Conservation (phyloP, 768 basidiomycete species). For the Leccinellum luteum region DNA sequence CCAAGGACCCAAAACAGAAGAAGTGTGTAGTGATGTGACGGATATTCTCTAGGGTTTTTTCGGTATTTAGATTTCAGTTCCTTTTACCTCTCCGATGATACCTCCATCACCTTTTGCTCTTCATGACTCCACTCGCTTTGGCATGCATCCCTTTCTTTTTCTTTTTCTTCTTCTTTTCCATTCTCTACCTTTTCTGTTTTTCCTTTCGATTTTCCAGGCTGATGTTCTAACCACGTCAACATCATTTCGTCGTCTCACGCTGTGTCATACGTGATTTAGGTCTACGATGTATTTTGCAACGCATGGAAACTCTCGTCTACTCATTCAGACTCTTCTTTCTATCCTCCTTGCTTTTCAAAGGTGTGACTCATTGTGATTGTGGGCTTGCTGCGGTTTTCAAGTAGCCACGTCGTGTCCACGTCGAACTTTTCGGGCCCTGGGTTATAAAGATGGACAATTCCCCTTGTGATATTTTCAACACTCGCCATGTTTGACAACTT, state of each 20-base stretch:
- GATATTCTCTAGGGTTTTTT: slow-evolving; percentile 55
- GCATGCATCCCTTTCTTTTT: slow-evolving; percentile 21
- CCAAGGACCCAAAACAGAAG: slow-evolving; percentile 46
- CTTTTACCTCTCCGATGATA: slow-evolving; percentile 81
- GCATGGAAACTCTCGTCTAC: slow-evolving; percentile 31
- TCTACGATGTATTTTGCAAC: slow-evolving; percentile 39
- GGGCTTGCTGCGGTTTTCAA: slow-evolving; percentile 12
- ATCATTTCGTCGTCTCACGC: slow-evolving; percentile 35
- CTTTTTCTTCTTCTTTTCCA: slow-evolving; percentile 5
- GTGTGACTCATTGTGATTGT: slow-evolving; percentile 9
- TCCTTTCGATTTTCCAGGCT: slow-evolving; percentile 29
- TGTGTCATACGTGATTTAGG: slow-evolving; percentile 41
- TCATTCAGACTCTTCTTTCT: slow-evolving; percentile 5
- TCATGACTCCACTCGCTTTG: slow-evolving; percentile 26
- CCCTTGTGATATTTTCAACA: background rate
- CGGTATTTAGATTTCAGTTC: slow-evolving; percentile 63
- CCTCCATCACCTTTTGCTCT: slow-evolving; percentile 46
- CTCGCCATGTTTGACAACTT: slow-evolving; percentile 11
- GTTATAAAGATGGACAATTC: slow-evolving; percentile 12
- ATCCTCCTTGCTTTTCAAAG: background rate
- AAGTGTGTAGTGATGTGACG: slow-evolving; percentile 82
- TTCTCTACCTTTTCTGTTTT: slow-evolving; percentile 17
- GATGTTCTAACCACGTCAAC: slow-evolving; percentile 32
- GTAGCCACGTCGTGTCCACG: slow-evolving; percentile 21
- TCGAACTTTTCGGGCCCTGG: background rate